Evolutionary conservation across 2,329 filamentous ascomycete species (phyloP), one percentile per base, ranked within the genome.

Genomic region (Penicillium sp.): DNA sequence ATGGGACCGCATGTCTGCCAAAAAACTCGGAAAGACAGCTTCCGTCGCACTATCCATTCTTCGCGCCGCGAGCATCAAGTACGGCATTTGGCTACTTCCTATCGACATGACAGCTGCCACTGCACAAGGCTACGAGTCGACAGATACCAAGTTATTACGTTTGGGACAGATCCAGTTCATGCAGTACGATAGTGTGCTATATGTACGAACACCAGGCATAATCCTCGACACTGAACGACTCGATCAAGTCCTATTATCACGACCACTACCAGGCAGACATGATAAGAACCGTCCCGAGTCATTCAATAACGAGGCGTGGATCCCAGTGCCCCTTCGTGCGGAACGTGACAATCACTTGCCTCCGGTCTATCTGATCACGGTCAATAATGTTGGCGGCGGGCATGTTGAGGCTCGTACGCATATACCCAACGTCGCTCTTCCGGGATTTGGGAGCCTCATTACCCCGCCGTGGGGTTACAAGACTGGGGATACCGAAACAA

Each of bases 151-250:
- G 26, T 53, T 70, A 4, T 60, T 70, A 14, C 66, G 68, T 13
- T 50, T 69, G 14, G 60, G 64, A 18, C 62, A 69, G 44, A 63
- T 69, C 34, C 67, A 69, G 40, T 68, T 72, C 47, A 63, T 67
- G 61, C 65, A 66, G 28, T 74, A 74, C 50, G 69, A 73, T 40
- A 67, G 69, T 31, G 66, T 73, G 0, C 51, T 74, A 1, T 74
- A 72, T 51, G 54, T 74, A 3, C 68, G 66, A 29, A 66, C 67
- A 1, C 72, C 71, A 0, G 72, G 72, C 0, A 46, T 74, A 34
- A 50, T 70, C 0, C 53, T 71, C 23, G 64, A 74, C 38, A 64
- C 60, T 0, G 56, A 58, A 6, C 67, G 63, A 22, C 50, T 74
- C 13, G 70, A 74, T 44, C 45, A 60, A 3, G 53, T 72, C 32